Conservation (phyloP, 1,284 basidiomycete species). For the Hemileia vastatrix region DNA sequence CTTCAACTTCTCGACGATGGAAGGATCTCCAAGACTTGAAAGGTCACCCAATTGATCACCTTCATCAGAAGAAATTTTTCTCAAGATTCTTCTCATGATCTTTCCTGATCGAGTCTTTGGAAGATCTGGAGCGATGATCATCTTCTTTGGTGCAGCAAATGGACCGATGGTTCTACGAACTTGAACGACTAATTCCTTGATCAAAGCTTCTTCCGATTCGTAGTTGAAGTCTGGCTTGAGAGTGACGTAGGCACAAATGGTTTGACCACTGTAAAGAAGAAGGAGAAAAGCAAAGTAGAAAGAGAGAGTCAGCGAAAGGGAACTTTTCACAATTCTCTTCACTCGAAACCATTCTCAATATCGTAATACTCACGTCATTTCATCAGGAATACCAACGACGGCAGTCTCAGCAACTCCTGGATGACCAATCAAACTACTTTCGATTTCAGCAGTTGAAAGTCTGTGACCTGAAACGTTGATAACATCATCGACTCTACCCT, state of each 20-base stretch:
- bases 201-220: conserved; percentile 62
- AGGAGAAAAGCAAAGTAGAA: conserved; percentile 31
- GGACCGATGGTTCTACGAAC: conserved; percentile 93
- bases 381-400: conserved; percentile 80
- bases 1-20: conserved; percentile 31
- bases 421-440: conserved; percentile 87
- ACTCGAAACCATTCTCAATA: too few relatives aligned
- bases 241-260: conserved; percentile 47
- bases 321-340: too few relatives aligned
- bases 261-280: conserved; percentile 40
- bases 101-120: conserved; percentile 94
- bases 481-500: conserved; percentile 90
- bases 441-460: conserved; percentile 92
- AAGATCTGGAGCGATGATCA: conserved; percentile 72
- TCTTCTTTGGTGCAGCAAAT: conserved; percentile 87
- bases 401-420: conserved; percentile 92
- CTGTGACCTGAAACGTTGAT: conserved; percentile 94
- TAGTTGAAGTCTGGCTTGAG: conserved; percentile 66
- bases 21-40: conserved; percentile 33
- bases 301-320: conserved; percentile 7
- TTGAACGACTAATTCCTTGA: conserved; percentile 83
- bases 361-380: conserved; percentile 54
- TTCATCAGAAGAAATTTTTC: conserved; percentile 39
- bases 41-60: conserved; percentile 40
- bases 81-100: conserved; percentile 49